Conservation (phyloP, 2,329 filamentous ascomycete species). For the Trichoderma lentiforme region DNA sequence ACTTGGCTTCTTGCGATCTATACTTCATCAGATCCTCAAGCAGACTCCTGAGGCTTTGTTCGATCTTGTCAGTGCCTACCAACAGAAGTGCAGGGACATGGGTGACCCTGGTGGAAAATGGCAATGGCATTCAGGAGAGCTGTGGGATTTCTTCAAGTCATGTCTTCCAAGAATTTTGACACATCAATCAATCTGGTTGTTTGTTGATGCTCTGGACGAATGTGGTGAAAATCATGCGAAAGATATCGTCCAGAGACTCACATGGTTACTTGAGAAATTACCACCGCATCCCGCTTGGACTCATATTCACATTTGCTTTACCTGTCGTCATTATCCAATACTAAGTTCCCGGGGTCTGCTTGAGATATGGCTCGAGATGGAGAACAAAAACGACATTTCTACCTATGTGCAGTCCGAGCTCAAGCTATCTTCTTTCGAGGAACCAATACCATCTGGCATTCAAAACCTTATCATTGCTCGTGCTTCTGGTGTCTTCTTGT, state of each 20-base stretch:
- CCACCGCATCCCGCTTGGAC: background rate
- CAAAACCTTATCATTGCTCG: slow-evolving; percentile 24
- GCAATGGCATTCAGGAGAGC: slow-evolving; percentile 28
- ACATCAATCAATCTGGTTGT: slow-evolving; percentile 25
- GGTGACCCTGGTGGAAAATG: slow-evolving; percentile 24
- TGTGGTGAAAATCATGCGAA: slow-evolving; percentile 27
- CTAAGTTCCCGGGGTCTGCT: slow-evolving; percentile 16
- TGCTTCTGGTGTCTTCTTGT: slow-evolving; percentile 36
- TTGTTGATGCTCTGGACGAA: slow-evolving; percentile 38
- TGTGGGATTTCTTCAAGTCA: slow-evolving; percentile 23
- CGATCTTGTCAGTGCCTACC: slow-evolving; percentile 23
- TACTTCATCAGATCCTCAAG: slow-evolving; percentile 33
- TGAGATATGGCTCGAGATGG: slow-evolving; percentile 30
- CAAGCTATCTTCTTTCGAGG: background rate
- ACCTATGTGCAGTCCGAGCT: slow-evolving; percentile 25
- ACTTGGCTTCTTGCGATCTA: slow-evolving; percentile 35
- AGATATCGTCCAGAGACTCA: slow-evolving; percentile 16
- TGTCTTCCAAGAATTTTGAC: slow-evolving; percentile 25
- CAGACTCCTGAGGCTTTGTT: slow-evolving; percentile 24
- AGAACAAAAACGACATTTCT: slow-evolving; percentile 32
- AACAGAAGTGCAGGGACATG: background rate
- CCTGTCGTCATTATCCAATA: slow-evolving; percentile 33
- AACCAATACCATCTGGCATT: background rate
- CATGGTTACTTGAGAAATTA: slow-evolving; percentile 20
- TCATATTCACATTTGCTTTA: slow-evolving; percentile 30